Evolutionary conservation across 2,329 filamentous ascomycete genomes (phyloP), one percentile per base, ranked within the genome.

Genomic region (Colletotrichum paranaense): DNA sequence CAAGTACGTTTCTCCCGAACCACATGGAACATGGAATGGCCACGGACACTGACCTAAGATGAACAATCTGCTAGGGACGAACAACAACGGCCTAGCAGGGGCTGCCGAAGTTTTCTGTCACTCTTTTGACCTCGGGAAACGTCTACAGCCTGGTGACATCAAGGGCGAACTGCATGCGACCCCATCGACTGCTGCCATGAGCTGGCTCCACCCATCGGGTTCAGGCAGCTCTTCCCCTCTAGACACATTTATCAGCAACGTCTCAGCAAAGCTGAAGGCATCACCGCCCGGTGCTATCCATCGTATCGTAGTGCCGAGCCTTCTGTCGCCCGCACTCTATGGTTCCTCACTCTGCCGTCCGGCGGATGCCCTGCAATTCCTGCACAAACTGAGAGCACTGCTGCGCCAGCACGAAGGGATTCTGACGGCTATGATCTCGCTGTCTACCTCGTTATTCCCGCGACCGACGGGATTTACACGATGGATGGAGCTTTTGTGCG

Each of bases 241-340:
- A 77, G 85, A 87, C 24, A 79, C 86, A 0, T 93, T 97, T 68
- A 83, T 97, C 57, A 82, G 85, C 46, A 86, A 89, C 26, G 80
- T 95, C 35, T 85, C 85, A 57, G 83, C 86, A 2, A 90, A 86
- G 72, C 86, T 94, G 73, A 84, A 85, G 52, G 87, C 84, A 68
- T 92, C 89, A 30, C 84, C 91, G 1, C 84, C 90, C 1, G 87
- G 88, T 9, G 89, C 87, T 2, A 86, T 97, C 35, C 96, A 98
- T 81, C 91, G 97, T 59, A 86, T 98, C 49, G 86, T 98, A 58
- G 87, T 98, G n/a, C 96, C 97, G 0, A 92, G 90, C 67, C 87
- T 98, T 11, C 89, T 98, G 28, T 97, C 94, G 4, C 96, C 97
- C n/a, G 92, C 94, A 1, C 81, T 95, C 16, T 98, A 98, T 79